These are phyloP conservation scores for Leccinum huronense DNA, from an alignment of 1,284 basidiomycete species.

Conservation along the genomic window DNA sequence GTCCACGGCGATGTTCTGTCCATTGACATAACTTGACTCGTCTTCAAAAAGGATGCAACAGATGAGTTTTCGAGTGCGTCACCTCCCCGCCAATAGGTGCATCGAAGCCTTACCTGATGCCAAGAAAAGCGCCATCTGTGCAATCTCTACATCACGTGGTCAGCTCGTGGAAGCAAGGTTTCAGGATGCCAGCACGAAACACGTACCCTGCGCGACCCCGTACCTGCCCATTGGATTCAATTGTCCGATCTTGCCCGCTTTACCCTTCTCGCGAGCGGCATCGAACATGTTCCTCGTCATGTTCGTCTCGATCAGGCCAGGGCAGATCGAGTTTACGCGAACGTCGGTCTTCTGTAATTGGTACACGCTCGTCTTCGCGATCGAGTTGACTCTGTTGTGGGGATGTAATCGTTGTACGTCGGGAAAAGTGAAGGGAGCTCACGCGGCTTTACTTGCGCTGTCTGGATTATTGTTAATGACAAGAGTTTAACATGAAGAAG, in stretches of 20 bases:
- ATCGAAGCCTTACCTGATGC: slow-evolving; percentile 65
- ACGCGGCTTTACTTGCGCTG: slow-evolving; percentile 91
- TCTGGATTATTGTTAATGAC: slow-evolving; percentile 45
- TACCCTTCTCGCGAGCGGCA: slow-evolving; percentile 73
- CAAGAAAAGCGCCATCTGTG: slow-evolving; percentile 81
- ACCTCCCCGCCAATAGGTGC: background rate
- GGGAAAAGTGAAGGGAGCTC: slow-evolving; percentile 32
- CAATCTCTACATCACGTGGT: slow-evolving; percentile 60
- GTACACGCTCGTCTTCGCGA: slow-evolving; percentile 79
- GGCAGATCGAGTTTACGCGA: slow-evolving; percentile 88
- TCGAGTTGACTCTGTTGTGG: slow-evolving; percentile 69
- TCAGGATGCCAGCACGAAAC: slow-evolving; percentile 1
- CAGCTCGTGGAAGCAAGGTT: slow-evolving; percentile 20
- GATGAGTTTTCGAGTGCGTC: slow-evolving; percentile 15
- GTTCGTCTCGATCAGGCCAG: slow-evolving; percentile 88
- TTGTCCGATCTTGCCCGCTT: slow-evolving; percentile 75
- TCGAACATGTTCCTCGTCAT: slow-evolving; percentile 81
- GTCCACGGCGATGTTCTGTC: slow-evolving; percentile 84
- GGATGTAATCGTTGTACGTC: slow-evolving; percentile 10
- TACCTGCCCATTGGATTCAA: slow-evolving; percentile 83
- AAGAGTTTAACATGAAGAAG: slow-evolving; percentile 1
- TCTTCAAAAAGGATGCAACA: slow-evolving; percentile 44
- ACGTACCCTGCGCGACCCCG: slow-evolving; percentile 71
- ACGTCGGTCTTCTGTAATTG: slow-evolving; percentile 82
- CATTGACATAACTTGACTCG: slow-evolving; percentile 91